A percentile compares a stretch with the other conserved stretches of the same genome.
phyloP scores from a whole-genome alignment of 2,329 filamentous ascomycete genomes.

The Fusarium xyrophilum region DNA sequence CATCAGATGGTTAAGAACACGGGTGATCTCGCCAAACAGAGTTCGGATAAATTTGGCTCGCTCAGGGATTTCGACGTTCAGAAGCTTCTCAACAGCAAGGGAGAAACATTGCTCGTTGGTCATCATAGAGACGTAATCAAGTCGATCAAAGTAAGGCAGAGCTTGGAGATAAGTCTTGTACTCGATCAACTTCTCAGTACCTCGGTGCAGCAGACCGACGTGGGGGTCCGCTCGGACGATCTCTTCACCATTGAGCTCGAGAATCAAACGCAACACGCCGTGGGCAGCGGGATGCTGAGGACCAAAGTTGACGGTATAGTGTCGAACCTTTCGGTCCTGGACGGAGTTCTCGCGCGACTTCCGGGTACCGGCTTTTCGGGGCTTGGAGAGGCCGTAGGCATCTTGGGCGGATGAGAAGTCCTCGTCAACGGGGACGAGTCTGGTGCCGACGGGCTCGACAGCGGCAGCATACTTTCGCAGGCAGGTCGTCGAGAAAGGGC shows the following conservation, averaged over 20 bases:
- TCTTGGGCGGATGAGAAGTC: conserved; percentile 64
- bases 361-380: conserved; percentile 52
- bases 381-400: conserved; percentile 56
- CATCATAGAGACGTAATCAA: conserved; percentile 99
- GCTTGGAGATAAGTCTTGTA: conserved; percentile 99
- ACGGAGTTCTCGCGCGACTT: conserved; percentile 58
- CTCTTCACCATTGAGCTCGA: conserved; percentile 97
- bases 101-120: conserved; percentile 99
- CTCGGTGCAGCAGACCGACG: conserved; percentile 93
- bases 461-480: conserved; percentile 69
- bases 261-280: conserved; percentile 95
- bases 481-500: conserved; percentile 71
- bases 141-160: conserved; percentile 95
- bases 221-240: conserved; percentile 96
- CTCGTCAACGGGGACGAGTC: conserved; percentile 69
- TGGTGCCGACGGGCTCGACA: conserved; percentile 56
- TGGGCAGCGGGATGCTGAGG: conserved; percentile 98
- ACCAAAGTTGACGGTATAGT: conserved; percentile 99
- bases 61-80: conserved; percentile 95
- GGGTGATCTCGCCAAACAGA: conserved; percentile 92
- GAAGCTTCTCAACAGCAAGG: conserved; percentile 93
- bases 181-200: conserved; percentile 99
- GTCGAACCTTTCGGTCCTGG: conserved; percentile 82
- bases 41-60: conserved; percentile 97
- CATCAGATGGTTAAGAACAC: conserved; percentile 97